Evolutionary conservation across 1,284 basidiomycete species (phyloP).

Genomic region (Tremellales sp.): DNA sequence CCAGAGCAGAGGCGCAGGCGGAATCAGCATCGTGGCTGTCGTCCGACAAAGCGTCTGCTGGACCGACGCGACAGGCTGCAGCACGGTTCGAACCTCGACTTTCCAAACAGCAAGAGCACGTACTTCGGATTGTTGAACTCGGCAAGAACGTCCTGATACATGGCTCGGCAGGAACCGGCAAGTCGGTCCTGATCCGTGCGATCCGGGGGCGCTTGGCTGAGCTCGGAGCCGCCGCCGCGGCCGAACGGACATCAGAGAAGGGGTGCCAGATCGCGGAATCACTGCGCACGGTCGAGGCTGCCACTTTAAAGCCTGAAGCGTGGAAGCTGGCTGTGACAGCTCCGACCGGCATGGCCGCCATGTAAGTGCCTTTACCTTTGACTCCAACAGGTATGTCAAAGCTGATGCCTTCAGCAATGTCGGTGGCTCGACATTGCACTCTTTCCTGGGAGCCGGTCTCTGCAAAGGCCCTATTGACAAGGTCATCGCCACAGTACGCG

Average conservation of each 20-base stretch:
- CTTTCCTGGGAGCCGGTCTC: slow-evolving; percentile 79
- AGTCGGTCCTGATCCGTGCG: slow-evolving; percentile 86
- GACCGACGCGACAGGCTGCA: no score
- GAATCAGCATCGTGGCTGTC: no score
- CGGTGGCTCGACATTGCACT: slow-evolving; percentile 87
- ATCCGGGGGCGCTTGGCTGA: no score
- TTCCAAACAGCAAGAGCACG: slow-evolving; percentile 76
- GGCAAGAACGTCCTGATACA: slow-evolving; percentile 88
- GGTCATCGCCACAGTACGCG: slow-evolving; percentile 48
- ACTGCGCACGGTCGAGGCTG: no score
- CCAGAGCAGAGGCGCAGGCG: no score
- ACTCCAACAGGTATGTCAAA: slow-evolving; percentile 79
- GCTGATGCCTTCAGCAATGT: slow-evolving; percentile 72
- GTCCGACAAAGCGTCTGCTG: no score
- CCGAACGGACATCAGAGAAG: no score
- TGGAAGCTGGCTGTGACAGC: slow-evolving; percentile 52
- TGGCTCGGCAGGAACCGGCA: slow-evolving; percentile 92
- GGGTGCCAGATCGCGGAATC: neutral
- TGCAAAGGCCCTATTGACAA: slow-evolving; percentile 41
- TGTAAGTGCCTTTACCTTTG: slow-evolving; percentile 56
- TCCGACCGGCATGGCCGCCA: slow-evolving; percentile 68
- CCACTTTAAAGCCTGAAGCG: no score
- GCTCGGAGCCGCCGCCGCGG: no score
- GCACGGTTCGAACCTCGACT: no score
- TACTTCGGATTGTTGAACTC: slow-evolving; percentile 66